A percentile compares a stretch with the other conserved stretches of the same genome.
Evolutionary conservation across 305 asterid genomes (phyloP).

Genomic region (Fraxinus paxiana): DNA sequence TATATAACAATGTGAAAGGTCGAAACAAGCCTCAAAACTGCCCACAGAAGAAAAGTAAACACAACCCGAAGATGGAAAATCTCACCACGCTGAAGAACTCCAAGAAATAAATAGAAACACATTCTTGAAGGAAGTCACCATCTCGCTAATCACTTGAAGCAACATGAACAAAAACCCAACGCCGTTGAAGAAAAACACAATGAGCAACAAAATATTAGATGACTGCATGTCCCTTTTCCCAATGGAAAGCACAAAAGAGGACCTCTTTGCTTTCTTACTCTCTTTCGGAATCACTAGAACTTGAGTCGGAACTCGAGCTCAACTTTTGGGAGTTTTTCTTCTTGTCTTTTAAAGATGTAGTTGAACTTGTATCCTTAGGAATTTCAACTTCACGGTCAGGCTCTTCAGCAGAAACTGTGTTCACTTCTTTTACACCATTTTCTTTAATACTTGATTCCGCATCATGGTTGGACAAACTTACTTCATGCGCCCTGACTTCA

Average conservation of each 20-base stretch:
- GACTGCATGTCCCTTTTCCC: neutral
- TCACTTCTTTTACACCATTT: neutral
- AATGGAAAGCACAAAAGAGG: neutral
- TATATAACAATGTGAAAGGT: neutral
- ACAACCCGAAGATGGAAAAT: slow-evolving; percentile 20
- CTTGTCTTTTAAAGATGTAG: slow-evolving; percentile 8
- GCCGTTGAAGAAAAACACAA: neutral
- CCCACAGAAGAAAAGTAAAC: slow-evolving; percentile 19
- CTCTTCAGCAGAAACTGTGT: neutral
- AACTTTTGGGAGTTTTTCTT: slow-evolving; percentile 9
- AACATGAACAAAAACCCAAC: slow-evolving; percentile 16
- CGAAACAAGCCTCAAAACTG: slow-evolving; percentile 6
- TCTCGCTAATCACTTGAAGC: slow-evolving; percentile 21
- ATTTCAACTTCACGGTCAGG: neutral
- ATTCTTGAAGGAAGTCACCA: slow-evolving; percentile 40
- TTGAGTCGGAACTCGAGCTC: slow-evolving; percentile 19
- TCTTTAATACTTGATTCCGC: slow-evolving; percentile 4
- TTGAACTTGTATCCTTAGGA: neutral
- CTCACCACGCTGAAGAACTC: slow-evolving; percentile 11
- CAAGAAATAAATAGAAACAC: slow-evolving; percentile 39
- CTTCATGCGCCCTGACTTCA: neutral
- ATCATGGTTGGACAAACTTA: neutral
- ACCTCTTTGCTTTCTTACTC: slow-evolving; percentile 18
- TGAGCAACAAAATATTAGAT: neutral
- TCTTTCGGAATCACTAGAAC: slow-evolving; percentile 26